These are phyloP conservation scores for Mycena citricolor DNA, from an alignment of 1,284 basidiomycete species.

Conservation along the genomic window DNA sequence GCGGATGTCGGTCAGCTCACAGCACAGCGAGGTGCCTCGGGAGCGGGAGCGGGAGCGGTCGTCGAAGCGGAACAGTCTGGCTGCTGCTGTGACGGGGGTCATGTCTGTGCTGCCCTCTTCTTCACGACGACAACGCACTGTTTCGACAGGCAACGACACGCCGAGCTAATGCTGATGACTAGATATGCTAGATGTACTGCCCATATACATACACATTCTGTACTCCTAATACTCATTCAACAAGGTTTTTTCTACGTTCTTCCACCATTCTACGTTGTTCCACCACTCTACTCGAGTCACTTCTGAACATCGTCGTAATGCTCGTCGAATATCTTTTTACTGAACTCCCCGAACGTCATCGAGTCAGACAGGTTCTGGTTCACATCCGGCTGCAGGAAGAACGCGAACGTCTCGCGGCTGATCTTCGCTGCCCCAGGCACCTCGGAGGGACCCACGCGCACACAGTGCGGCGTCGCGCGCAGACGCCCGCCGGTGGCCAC, in stretches of 20 bases:
- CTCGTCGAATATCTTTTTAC: slow-evolving; percentile 75
- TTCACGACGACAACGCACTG: slow-evolving; percentile 41
- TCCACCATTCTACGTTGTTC: no score
- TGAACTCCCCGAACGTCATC: slow-evolving; percentile 87
- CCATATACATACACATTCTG: slow-evolving; percentile 22
- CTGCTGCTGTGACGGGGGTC: slow-evolving; percentile 58
- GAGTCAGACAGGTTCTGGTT: slow-evolving; percentile 66
- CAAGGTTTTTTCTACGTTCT: background rate
- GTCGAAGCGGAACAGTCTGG: slow-evolving; percentile 58
- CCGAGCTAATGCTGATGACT: slow-evolving; percentile 4
- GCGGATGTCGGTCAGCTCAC: slow-evolving; percentile 50
- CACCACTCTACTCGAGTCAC: no score
- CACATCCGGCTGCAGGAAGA: slow-evolving; percentile 92
- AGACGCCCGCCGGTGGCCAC: slow-evolving; percentile 77
- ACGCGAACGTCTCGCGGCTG: slow-evolving; percentile 83
- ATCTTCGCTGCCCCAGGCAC: slow-evolving; percentile 47
- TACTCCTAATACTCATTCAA: slow-evolving; percentile 9
- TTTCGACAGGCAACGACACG: slow-evolving; percentile 26
- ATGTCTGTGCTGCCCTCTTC: slow-evolving; percentile 57
- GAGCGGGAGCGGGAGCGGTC: slow-evolving; percentile 37
- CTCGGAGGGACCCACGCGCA: slow-evolving; percentile 59
- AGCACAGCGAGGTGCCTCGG: slow-evolving; percentile 37
- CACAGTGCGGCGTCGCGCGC: slow-evolving; percentile 89
- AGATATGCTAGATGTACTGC: no score
- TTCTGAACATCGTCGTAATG: slow-evolving; percentile 60